phyloP scores from a whole-genome alignment of 345 rosid species.

The Boechera stricta region DNA sequence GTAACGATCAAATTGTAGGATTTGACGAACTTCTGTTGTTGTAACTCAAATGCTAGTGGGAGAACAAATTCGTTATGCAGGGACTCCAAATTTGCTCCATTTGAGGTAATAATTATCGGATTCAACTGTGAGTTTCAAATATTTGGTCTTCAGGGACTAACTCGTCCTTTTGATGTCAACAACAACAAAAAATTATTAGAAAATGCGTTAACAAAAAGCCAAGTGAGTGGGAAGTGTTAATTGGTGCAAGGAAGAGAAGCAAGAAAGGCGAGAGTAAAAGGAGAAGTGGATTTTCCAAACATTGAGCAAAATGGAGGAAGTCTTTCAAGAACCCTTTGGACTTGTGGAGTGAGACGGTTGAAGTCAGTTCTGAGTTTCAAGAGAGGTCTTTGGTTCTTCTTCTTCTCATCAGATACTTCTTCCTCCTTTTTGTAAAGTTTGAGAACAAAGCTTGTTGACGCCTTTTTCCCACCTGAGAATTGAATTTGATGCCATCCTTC shows the following conservation, averaged over 20 bases:
- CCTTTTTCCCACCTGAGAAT: slow-evolving; percentile 77
- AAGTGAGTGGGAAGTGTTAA: neutral
- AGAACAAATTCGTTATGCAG: neutral
- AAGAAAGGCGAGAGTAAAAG: slow-evolving; percentile 67
- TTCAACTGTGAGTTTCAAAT: neutral
- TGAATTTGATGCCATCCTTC: slow-evolving; percentile 90
- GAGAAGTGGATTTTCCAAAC: slow-evolving; percentile 90
- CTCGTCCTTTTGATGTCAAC: neutral
- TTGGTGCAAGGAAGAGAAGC: slow-evolving; percentile 56
- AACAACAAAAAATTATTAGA: neutral
- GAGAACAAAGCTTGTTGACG: slow-evolving; percentile 64
- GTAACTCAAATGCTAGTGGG: neutral
- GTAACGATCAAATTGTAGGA: slow-evolving; percentile 6
- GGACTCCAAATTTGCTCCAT: neutral
- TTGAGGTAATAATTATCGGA: neutral
- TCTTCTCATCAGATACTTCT: slow-evolving; percentile 26
- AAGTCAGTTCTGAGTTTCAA: slow-evolving; percentile 87
- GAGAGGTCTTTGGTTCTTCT: slow-evolving; percentile 49
- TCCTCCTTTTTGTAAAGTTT: slow-evolving; percentile 54
- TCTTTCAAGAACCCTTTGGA: slow-evolving; percentile 53
- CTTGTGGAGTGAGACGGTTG: slow-evolving; percentile 63
- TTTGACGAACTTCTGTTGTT: neutral
- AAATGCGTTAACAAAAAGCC: neutral
- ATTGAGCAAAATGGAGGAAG: slow-evolving; percentile 81
- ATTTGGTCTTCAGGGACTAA: neutral